Evolutionary conservation across 2,329 filamentous ascomycete species (phyloP), one percentile per base, ranked within the genome.

Genomic region (Microcyclosporella mali): DNA sequence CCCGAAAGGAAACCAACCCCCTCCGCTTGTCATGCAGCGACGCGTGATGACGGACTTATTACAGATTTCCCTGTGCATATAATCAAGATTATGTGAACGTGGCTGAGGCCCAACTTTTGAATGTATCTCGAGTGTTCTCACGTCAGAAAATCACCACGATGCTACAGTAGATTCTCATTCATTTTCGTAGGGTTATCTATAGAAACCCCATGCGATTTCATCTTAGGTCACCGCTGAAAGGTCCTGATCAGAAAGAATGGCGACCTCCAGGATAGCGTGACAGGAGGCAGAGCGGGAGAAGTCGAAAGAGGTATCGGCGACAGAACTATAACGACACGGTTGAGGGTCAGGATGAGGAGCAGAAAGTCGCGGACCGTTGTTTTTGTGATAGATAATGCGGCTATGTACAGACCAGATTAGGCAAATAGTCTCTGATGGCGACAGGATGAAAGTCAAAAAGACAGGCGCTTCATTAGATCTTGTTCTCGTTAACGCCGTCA

Each of bases 311-410:
- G 47, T 7, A 51, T 53, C n/a, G 40, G 27, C 39, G 46, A 52
- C 45, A n/a, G n/a, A 51, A 49, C 33, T 62, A 62, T 39, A 53
- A 58, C 46, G 59, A 56, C 3, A 55, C 55, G 42, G 48, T 57
- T 3, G 51, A 48, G 6, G 56, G 55, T 9, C 11, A 17, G 3
- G 33, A 3, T 18, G 33, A 34, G 33, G 16, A 6, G 18, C 11
- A 14, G 11, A 32, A 12, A 32, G 12, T 6, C 12, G 6, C 4
- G 30, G n/a, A 12, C 30, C 6, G n/a, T 32, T 6, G 4, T 4
- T 4, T 14, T 32, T 6, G 6, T 27, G 17, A 12, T 37, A 17
- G 17, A n/a, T 17, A 15, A n/a, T 27, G 25, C 17, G 17, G 14
- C 9, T 40, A 33, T 28, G 29, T 33, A 40, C 29, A 33, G 30